Conservation (phyloP, 805 yeast species). For the Candida coquimbonensis region DNA sequence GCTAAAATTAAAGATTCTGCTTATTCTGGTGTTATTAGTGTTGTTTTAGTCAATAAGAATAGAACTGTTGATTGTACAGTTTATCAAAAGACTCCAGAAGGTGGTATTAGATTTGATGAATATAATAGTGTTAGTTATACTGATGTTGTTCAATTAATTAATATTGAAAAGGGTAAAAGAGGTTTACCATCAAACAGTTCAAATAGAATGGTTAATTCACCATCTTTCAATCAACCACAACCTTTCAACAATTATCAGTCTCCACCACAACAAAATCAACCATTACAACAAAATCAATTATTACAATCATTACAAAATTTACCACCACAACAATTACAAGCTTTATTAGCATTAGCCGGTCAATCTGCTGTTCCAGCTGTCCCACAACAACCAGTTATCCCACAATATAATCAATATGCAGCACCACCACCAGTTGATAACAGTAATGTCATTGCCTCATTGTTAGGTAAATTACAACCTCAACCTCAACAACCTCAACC, state of each 20-base stretch:
- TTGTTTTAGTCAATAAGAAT: conserved; percentile 53
- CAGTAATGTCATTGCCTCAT: conserved; percentile 1
- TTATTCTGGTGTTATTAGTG: conserved; percentile 68
- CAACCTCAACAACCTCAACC: background rate
- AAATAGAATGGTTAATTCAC: background rate
- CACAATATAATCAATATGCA: too few species aligned
- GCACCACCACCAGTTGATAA: background rate
- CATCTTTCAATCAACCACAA: background rate
- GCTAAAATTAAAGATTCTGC: conserved; percentile 70
- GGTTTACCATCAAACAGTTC: background rate
- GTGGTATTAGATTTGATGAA: conserved; percentile 78
- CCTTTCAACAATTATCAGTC: background rate
- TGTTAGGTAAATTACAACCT: conserved; percentile 7
- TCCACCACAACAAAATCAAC: conserved; percentile 7
- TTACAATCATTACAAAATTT: conserved; percentile 9
- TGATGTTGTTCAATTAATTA: conserved; percentile 41
- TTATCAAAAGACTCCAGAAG: conserved; percentile 61
- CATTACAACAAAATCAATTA: background rate
- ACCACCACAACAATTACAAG: conserved; percentile 10
- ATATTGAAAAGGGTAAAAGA: conserved; percentile 1
- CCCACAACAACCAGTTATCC: conserved; percentile 7
- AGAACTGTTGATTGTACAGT: conserved; percentile 60
- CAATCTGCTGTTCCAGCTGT: conserved; percentile 4
- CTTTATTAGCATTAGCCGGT: conserved; percentile 8
- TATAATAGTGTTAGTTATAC: conserved; percentile 62